A percentile compares a stretch with the other conserved stretches of the same genome.
phyloP scores from a whole-genome alignment of 2,329 filamentous ascomycete genomes.

The Phyllosticta capitalensis region DNA sequence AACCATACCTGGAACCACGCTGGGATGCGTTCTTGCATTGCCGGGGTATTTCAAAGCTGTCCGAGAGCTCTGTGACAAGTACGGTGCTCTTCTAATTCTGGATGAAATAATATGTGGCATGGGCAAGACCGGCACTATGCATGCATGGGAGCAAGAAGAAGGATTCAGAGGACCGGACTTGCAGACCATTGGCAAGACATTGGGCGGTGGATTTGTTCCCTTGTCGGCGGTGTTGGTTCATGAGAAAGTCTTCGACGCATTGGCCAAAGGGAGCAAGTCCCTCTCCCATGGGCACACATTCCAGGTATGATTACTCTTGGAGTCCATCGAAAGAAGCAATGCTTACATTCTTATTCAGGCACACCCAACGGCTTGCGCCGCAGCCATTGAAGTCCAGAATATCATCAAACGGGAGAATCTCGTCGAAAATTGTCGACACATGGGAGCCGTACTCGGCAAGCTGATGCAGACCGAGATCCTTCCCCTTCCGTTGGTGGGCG shows the following conservation, averaged over 20 bases:
- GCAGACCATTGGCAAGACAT: constrained; percentile 6
- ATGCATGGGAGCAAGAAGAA: constrained; percentile 19
- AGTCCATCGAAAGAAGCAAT: not conserved
- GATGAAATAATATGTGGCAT: constrained; percentile 31
- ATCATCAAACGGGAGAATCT: constrained; percentile 2
- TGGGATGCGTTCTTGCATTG: constrained; percentile 44
- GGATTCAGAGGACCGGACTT: constrained; percentile 6
- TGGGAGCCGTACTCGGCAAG: constrained; percentile 4
- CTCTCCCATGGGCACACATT: constrained; percentile 9
- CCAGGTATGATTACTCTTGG: constrained; percentile 6
- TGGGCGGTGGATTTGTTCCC: constrained; percentile 7
- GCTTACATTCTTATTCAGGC: not conserved
- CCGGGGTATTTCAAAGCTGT: constrained; percentile 48
- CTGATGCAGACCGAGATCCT: constrained; percentile 3
- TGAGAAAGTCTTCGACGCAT: constrained; percentile 5
- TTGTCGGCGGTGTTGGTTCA: constrained; percentile 6
- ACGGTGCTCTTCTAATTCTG: constrained; percentile 47
- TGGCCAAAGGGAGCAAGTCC: constrained; percentile 1
- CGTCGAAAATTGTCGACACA: not conserved
- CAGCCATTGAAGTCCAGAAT: constrained; percentile 7
- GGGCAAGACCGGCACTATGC: constrained; percentile 20
- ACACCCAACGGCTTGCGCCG: constrained; percentile 8
- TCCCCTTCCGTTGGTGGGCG: constrained; percentile 5
- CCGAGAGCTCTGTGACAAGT: constrained; percentile 43
- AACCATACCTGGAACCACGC: constrained; percentile 39